Conservation (phyloP, 2,329 filamentous ascomycete species). For the Neofusicoccum kwambonambiense region DNA sequence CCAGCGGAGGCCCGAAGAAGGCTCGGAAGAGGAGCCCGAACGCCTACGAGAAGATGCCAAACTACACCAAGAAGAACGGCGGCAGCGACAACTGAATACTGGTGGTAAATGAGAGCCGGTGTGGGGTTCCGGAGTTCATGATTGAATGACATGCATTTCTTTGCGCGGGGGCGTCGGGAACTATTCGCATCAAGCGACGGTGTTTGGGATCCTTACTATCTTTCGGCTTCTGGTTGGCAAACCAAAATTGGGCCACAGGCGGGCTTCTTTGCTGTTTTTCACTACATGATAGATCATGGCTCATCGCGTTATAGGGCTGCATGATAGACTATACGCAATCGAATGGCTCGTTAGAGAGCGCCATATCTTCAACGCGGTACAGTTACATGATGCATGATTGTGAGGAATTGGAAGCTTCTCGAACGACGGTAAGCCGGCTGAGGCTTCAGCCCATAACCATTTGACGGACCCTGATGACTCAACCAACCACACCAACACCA, state of each 20-base stretch:
- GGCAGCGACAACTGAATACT: not conserved
- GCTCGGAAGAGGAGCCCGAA: constrained; percentile 68
- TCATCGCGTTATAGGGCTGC: not conserved
- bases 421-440: too few species aligned
- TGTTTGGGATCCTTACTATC: constrained; percentile 1
- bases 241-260: not conserved
- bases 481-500: too few species aligned
- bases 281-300: not conserved
- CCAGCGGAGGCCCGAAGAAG: constrained; percentile 35
- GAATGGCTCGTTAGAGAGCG: not conserved
- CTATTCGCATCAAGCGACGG: constrained; percentile 17
- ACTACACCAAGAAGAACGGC: constrained; percentile 26
- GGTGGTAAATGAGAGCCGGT: not conserved
- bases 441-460: too few species aligned
- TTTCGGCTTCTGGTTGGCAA: not conserved
- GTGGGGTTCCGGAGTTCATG: not conserved
- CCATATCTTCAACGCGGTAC: not conserved
- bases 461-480: too few species aligned
- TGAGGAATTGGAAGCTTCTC: too few species aligned
- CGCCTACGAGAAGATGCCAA: constrained; percentile 76
- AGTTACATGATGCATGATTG: not conserved
- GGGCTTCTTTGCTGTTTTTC: not conserved
- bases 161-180: constrained; percentile 3
- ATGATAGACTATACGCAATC: not conserved
- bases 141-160: constrained; percentile 15